These are phyloP conservation scores for Lycium ferocissimum DNA, from an alignment of 257 asterid genomes.

Conservation along the genomic window DNA sequence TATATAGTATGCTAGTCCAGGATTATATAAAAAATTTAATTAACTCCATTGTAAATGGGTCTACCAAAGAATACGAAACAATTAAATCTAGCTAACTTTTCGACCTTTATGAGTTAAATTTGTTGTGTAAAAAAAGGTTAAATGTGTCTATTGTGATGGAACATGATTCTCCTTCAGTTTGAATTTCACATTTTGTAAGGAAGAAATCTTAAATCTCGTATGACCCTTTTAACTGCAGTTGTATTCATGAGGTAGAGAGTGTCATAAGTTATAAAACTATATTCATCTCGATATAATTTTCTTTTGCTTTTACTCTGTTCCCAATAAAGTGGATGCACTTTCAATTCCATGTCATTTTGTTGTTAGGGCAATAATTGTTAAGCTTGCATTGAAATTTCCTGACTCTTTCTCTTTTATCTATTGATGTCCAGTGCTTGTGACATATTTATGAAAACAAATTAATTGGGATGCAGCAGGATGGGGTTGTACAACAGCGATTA, in stretches of 20 bases:
- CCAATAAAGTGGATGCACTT: neutral
- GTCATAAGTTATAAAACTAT: neutral
- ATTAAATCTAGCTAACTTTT: neutral
- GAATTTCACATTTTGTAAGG: neutral
- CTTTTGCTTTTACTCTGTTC: neutral
- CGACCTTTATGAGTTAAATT: neutral
- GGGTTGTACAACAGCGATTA: constrained; percentile 3
- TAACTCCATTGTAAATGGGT: neutral
- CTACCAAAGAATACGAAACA: neutral
- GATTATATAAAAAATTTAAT: neutral
- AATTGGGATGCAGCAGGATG: constrained; percentile 29
- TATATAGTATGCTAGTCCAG: neutral
- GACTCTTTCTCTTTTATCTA: neutral
- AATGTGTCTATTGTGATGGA: neutral
- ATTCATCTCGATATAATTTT: neutral
- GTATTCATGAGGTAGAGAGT: neutral
- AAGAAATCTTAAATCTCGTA: neutral
- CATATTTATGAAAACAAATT: neutral
- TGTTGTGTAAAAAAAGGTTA: neutral
- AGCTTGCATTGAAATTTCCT: neutral
- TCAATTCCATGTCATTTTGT: neutral
- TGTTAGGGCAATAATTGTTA: neutral
- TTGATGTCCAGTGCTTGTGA: neutral
- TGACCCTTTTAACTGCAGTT: neutral
- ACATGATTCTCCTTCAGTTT: neutral